Conservation (phyloP, 176 grass and related monocot species). For the Leersia perrieri region DNA sequence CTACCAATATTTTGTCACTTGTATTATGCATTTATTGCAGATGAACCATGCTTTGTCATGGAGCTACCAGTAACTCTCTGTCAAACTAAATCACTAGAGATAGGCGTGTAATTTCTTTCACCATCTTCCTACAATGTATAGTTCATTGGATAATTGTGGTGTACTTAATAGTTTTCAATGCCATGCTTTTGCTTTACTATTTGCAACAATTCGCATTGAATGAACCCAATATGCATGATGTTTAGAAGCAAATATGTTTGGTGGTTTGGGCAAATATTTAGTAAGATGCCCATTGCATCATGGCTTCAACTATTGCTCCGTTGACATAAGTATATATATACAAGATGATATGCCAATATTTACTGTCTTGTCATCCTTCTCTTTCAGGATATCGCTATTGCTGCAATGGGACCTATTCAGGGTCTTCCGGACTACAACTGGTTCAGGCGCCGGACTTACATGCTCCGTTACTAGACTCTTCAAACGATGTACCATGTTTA, state of each 20-base stretch:
- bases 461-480: slow-evolving; percentile 83
- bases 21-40: background rate
- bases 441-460: slow-evolving; percentile 96
- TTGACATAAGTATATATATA: background rate
- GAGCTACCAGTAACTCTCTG: background rate
- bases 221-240: background rate
- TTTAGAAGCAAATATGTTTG: background rate
- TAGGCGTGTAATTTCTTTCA: background rate
- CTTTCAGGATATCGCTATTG: slow-evolving; percentile 81
- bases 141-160: background rate
- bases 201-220: background rate
- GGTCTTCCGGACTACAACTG: slow-evolving; percentile 96
- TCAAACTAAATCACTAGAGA: background rate
- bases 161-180: background rate
- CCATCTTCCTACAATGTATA: background rate
- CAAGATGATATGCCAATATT: background rate
- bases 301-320: background rate
- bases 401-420: slow-evolving; percentile 90
- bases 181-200: background rate
- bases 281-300: background rate
- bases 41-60: slow-evolving; percentile 1
- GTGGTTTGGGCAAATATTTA: background rate
- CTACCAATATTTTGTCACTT: background rate
- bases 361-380: background rate
- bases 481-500: slow-evolving; percentile 44